phyloP scores from a whole-genome alignment of 2,329 filamentous ascomycete species.

The Trichophyton mentagrophytes region DNA sequence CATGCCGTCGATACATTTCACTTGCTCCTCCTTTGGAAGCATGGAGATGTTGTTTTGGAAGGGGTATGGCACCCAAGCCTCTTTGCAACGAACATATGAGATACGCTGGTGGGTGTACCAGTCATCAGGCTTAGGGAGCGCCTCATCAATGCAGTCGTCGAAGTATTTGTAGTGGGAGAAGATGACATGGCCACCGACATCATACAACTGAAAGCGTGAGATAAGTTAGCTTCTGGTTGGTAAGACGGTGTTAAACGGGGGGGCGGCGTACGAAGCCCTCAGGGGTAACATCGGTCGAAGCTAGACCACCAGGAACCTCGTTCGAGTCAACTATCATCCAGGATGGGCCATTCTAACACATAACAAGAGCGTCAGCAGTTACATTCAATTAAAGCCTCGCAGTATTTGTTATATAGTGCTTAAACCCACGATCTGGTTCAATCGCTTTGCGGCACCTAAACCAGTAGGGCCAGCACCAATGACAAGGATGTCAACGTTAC shows the following conservation, averaged over 20 bases:
- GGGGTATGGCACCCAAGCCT: conserved; percentile 92
- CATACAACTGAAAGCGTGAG: conserved; percentile 63
- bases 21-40: conserved; percentile 93
- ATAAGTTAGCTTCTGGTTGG: neutral
- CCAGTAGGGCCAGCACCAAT: conserved; percentile 97
- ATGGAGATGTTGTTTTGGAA: conserved; percentile 99
- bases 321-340: conserved; percentile 94
- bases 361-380: conserved; percentile 1
- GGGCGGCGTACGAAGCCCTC: conserved; percentile 84
- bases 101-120: conserved; percentile 98
- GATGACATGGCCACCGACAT: conserved; percentile 96
- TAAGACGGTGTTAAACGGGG: conserved; percentile 11
- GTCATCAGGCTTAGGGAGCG: conserved; percentile 81
- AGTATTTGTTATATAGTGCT: conserved; percentile 3
- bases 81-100: conserved; percentile 96
- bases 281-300: conserved; percentile 84
- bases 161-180: conserved; percentile 99
- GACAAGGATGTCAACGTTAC: conserved; percentile 90
- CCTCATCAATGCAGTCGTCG: conserved; percentile 96
- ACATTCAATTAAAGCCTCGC: neutral
- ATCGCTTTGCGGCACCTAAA: conserved; percentile 91
- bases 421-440: conserved; percentile 77
- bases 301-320: conserved; percentile 86
- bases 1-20: conserved; percentile 84
- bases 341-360: conserved; percentile 64